Percentiles rank a stretch among this genome's conserved stretches.
Evolutionary conservation across 1,284 basidiomycete genomes (phyloP).

Genomic region (Trichosporon sp.): DNA sequence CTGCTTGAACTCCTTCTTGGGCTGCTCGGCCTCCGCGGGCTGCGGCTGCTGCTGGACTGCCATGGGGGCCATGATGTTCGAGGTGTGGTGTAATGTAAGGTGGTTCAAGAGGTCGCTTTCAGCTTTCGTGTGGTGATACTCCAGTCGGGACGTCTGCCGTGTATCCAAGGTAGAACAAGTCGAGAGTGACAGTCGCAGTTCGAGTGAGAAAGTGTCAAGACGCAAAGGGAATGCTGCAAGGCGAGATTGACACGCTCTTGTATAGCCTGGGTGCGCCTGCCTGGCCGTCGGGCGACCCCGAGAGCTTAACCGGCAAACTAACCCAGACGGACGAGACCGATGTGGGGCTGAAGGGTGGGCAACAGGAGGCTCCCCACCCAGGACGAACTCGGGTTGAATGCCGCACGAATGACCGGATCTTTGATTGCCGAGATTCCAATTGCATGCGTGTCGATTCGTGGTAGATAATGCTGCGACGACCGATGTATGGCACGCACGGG

Average conservation of each 20-base stretch:
- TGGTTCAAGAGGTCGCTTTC: not conserved
- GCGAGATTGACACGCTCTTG: not conserved
- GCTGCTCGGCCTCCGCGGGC: not conserved
- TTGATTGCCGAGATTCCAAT: slow-evolving; percentile 20
- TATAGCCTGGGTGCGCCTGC: not conserved
- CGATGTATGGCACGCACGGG: not conserved
- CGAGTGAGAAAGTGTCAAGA: not conserved
- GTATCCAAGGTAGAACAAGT: not conserved
- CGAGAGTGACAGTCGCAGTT: not conserved
- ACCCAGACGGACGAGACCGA: not conserved
- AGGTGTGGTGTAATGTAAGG: not conserved
- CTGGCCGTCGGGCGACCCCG: slow-evolving; percentile 8
- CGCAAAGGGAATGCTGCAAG: not conserved
- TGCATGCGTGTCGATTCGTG: not conserved
- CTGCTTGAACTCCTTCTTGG: slow-evolving; percentile 32
- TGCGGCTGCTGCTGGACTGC: not conserved
- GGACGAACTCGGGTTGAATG: not conserved
- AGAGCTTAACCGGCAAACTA: not conserved
- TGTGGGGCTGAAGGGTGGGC: not conserved
- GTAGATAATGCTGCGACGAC: not conserved
- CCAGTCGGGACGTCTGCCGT: not conserved
- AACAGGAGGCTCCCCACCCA: not conserved
- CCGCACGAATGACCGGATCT: not conserved
- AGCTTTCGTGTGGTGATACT: too few relatives aligned
- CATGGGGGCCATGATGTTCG: slow-evolving; percentile 19